Evolutionary conservation across 2,329 filamentous ascomycete species (phyloP).

Genomic region (Pseudocercospora fijiensis): DNA sequence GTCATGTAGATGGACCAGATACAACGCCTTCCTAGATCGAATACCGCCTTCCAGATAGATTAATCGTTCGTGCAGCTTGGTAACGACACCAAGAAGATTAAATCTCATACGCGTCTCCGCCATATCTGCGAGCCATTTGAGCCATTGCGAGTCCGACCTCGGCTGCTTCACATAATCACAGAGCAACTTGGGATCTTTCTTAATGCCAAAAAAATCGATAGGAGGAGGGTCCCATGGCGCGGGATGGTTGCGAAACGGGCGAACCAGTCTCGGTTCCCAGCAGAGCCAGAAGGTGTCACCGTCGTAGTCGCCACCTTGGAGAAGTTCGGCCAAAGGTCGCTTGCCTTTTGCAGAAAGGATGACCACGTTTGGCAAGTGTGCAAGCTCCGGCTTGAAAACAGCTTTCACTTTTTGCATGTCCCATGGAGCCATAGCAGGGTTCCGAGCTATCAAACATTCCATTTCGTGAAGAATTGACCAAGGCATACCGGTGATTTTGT

Average conservation of each 20-base stretch:
- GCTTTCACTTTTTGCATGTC: slow-evolving; percentile 66
- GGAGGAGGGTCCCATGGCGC: slow-evolving; percentile 46
- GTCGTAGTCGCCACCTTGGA: slow-evolving; percentile 80
- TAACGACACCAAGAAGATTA: slow-evolving; percentile 62
- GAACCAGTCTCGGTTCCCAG: slow-evolving; percentile 66
- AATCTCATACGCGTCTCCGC: slow-evolving; percentile 51
- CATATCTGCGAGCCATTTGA: slow-evolving; percentile 17
- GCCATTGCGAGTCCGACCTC: slow-evolving; percentile 52
- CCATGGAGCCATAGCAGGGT: slow-evolving; percentile 66
- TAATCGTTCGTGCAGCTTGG: slow-evolving; percentile 61
- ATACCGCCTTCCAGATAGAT: slow-evolving; percentile 51
- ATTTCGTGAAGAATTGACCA: slow-evolving; percentile 56
- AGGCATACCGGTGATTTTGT: slow-evolving; percentile 46
- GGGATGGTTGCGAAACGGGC: slow-evolving; percentile 64
- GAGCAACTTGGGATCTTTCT: slow-evolving; percentile 51
- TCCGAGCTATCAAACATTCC: slow-evolving; percentile 66
- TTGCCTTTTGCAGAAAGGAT: slow-evolving; percentile 69
- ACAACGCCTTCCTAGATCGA: slow-evolving; percentile 11
- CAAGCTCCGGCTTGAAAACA: slow-evolving; percentile 57
- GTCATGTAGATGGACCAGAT: slow-evolving; percentile 45
- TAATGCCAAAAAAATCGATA: slow-evolving; percentile 49
- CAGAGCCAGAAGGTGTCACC: slow-evolving; percentile 74
- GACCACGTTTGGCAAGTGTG: slow-evolving; percentile 72
- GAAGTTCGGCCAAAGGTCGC: slow-evolving; percentile 63
- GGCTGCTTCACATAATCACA: slow-evolving; percentile 43